A percentile compares a stretch with the other conserved stretches of the same genome.
These are phyloP conservation scores for Teratosphaeria gauchensis DNA, from an alignment of 2,329 filamentous ascomycete genomes.

Conservation along the genomic window DNA sequence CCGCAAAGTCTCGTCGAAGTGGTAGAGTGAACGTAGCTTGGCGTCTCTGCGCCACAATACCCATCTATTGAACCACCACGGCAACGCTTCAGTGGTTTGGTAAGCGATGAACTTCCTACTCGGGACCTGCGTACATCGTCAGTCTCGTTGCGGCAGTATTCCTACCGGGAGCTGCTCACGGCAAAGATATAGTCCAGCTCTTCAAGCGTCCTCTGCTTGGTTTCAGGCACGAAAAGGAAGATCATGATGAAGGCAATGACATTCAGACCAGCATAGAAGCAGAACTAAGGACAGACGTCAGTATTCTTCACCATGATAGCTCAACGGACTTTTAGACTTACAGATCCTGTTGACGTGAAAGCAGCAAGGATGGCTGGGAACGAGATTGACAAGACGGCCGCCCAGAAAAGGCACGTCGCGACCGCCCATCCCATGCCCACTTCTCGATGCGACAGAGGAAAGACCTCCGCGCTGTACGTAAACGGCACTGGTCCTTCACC, in stretches of 20 bases:
- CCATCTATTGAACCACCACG: slow-evolving; percentile 36
- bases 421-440: slow-evolving; percentile 63
- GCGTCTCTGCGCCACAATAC: slow-evolving; percentile 6
- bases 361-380: slow-evolving; percentile 39
- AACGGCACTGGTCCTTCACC: slow-evolving; percentile 42
- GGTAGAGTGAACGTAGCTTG: slow-evolving; percentile 10
- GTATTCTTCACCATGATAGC: neutral
- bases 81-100: slow-evolving; percentile 28
- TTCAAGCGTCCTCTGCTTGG: slow-evolving; percentile 40
- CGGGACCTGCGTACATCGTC: slow-evolving; percentile 17
- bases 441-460: slow-evolving; percentile 60
- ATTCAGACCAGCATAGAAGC: slow-evolving; percentile 52
- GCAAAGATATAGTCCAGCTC: slow-evolving; percentile 45
- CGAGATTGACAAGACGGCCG: slow-evolving; percentile 40
- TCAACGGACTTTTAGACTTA: neutral
- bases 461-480: slow-evolving; percentile 60
- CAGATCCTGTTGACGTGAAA: slow-evolving; percentile 42
- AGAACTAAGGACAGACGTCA: slow-evolving; percentile 31
- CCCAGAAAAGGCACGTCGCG: slow-evolving; percentile 39
- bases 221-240: slow-evolving; percentile 45
- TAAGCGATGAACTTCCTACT: slow-evolving; percentile 28
- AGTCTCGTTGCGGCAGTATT: neutral
- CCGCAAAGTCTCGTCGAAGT: slow-evolving; percentile 2
- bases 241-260: slow-evolving; percentile 53
- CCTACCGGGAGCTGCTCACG: slow-evolving; percentile 20